These are phyloP conservation scores for Blastobotrys raffinosifermentans DNA, from an alignment of 1,139 yeast genomes.

Conservation along the genomic window DNA sequence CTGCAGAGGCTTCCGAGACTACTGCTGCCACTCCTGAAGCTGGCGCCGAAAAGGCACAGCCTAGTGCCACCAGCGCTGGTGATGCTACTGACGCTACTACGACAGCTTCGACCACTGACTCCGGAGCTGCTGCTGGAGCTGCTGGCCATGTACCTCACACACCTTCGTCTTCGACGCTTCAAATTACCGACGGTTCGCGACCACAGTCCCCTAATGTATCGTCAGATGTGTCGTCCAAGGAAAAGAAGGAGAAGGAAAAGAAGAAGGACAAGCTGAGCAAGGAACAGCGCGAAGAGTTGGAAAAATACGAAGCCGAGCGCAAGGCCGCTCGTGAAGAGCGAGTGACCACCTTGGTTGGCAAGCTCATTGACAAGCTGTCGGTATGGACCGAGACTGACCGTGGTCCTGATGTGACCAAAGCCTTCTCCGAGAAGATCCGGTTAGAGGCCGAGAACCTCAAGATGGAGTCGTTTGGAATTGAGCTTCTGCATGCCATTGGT, in stretches of 20 bases:
- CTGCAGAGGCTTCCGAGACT: slow-evolving; percentile 5
- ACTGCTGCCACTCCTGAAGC: slow-evolving; percentile 7
- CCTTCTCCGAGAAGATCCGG: slow-evolving; percentile 65
- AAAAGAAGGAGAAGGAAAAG: slow-evolving; percentile 26
- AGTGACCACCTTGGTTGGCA: slow-evolving; percentile 56
- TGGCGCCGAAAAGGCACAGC: background rate
- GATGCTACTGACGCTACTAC: slow-evolving; percentile 4
- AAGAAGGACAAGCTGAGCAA: slow-evolving; percentile 43
- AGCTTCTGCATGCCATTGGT: slow-evolving; percentile 84
- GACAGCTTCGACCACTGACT: slow-evolving; percentile 4
- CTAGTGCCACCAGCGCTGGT: slow-evolving; percentile 7
- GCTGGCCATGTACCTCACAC: slow-evolving; percentile 1
- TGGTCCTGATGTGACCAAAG: slow-evolving; percentile 56
- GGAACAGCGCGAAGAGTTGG: slow-evolving; percentile 56
- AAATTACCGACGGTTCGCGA: slow-evolving; percentile 2
- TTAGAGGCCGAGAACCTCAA: slow-evolving; percentile 85
- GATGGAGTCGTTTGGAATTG: slow-evolving; percentile 91
- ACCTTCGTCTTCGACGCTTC: slow-evolving; percentile 5
- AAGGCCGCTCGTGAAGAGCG: slow-evolving; percentile 65
- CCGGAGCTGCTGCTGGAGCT: slow-evolving; percentile 8
- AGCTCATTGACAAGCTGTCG: slow-evolving; percentile 59
- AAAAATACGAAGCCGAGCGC: slow-evolving; percentile 75
- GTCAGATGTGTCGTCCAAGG: slow-evolving; percentile 4
- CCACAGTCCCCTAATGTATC: background rate
- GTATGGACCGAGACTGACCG: slow-evolving; percentile 81